Percentiles rank a stretch among this genome's conserved stretches.
These are phyloP conservation scores for Rhinocladiella similis DNA, from an alignment of 2,329 filamentous ascomycete species.

Conservation along the genomic window DNA sequence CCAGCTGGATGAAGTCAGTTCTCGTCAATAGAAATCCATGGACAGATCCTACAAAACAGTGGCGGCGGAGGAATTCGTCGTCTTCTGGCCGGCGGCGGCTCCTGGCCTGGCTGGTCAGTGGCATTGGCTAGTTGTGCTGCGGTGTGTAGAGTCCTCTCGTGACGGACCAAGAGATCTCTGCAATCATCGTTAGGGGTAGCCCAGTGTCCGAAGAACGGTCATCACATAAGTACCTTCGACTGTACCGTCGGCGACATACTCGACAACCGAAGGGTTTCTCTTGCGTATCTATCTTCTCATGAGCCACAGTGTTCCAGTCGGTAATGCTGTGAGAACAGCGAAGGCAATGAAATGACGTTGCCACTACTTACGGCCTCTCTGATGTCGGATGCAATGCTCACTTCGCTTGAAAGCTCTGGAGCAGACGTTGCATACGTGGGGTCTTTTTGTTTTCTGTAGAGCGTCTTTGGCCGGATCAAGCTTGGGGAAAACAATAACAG, in stretches of 20 bases:
- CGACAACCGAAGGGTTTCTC: constrained; percentile 36
- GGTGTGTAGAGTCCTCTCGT: constrained; percentile 37
- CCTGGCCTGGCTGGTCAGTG: constrained; percentile 14
- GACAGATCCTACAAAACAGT: too few relatives aligned
- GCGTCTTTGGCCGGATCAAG: constrained; percentile 16
- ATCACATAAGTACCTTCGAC: constrained; percentile 33
- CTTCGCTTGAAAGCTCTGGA: constrained; percentile 36
- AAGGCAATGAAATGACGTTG: not conserved
- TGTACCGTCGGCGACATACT: constrained; percentile 37
- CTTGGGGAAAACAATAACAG: constrained; percentile 20
- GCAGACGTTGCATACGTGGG: constrained; percentile 33
- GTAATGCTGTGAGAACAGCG: constrained; percentile 3
- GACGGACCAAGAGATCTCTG: constrained; percentile 38
- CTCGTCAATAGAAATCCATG: too few relatives aligned
- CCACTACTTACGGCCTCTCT: constrained; percentile 33
- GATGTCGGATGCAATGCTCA: constrained; percentile 38
- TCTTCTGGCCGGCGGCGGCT: not conserved
- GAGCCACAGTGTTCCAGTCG: not conserved
- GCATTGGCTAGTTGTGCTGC: constrained; percentile 29
- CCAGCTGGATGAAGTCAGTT: too few relatives aligned
- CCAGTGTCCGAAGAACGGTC: not conserved
- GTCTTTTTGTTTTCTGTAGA: constrained; percentile 14
- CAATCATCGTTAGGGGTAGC: constrained; percentile 3
- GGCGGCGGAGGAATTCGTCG: too few relatives aligned
- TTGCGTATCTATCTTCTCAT: constrained; percentile 30